Base-by-base conservation (phyloP, 768 basidiomycete species). In the Agaricus blazei region DNA sequence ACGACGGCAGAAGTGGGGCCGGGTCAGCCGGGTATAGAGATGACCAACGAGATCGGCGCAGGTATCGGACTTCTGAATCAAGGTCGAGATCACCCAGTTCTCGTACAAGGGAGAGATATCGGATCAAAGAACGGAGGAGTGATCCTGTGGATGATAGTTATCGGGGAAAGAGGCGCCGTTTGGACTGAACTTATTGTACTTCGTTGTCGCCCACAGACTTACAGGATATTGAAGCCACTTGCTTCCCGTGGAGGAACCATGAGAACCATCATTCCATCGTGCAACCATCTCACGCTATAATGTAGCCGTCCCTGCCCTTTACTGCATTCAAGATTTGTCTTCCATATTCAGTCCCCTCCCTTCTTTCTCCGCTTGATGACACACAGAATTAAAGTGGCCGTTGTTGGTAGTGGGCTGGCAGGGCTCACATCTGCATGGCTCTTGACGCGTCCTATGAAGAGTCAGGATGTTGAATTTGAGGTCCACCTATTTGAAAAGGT, bases 401-500 rank as follows among this genome's bases (percentile, higher is more conserved):
- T 90, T 31, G 66, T 90, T 11, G 88, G 88, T 11, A 83, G 80
- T 54, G 88, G 88, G 23, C 76, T 92, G 4, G 86, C 88, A 24
- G 88, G 88, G 3, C 73, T 90, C 26, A 84, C 87, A 0, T 77
- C 85, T 26, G 85, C 85, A 2, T 79, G 88, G 64, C 66, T 86
- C 15, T 67, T 90, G 9, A 67, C 70, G 11, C 64, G 67, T 7
- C 63, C 68, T n/a, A 50, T 64, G 15, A 56, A 65, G 1, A 67
- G 69, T 6, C 63, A 67, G 7, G 68, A 73, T 46, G 75, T 83
- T 15, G 65, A 75, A 4, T 80, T 84, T 41, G 84, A 89, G 54
- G 83, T 90, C 0, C 86, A 86, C 67, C 54, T 92, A 1, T 84
- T 90, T 51, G 88, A 90, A 65, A 88, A 87, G 75, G 88, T 85